phyloP scores from a whole-genome alignment of 768 basidiomycete genomes.

The Epithele typhae region DNA sequence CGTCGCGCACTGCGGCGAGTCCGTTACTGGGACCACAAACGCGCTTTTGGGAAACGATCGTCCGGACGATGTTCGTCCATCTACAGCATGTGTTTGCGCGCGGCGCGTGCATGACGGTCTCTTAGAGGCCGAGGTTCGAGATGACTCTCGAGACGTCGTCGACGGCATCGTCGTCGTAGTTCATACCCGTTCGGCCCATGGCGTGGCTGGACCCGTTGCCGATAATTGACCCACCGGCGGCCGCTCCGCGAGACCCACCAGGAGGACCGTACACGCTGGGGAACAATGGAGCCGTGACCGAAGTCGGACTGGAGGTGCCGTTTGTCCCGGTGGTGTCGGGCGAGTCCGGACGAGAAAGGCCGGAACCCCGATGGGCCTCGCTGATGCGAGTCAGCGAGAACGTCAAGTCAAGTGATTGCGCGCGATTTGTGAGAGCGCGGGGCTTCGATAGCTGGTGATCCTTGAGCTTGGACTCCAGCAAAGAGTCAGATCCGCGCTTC shows the following conservation, averaged over 20 bases:
- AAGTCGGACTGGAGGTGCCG: constrained; percentile 75
- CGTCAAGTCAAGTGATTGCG: constrained; percentile 86
- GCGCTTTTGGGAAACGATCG: constrained; percentile 10
- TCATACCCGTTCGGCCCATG: constrained; percentile 22
- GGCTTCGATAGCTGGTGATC: constrained; percentile 74
- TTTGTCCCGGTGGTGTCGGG: constrained; percentile 73
- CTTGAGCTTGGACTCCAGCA: constrained; percentile 80
- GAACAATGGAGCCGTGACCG: constrained; percentile 74
- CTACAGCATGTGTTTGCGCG: constrained; percentile 7
- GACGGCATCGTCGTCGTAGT: constrained; percentile 51
- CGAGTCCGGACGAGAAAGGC: constrained; percentile 68
- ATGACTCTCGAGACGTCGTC: constrained; percentile 77
- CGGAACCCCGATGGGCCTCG: constrained; percentile 49
- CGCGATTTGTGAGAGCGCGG: constrained; percentile 79
- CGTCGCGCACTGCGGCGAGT: constrained; percentile 1
- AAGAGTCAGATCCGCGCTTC: constrained; percentile 80
- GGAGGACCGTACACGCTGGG: constrained; percentile 76
- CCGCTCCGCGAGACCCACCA: constrained; percentile 23
- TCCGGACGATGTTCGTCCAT: constrained; percentile 5
- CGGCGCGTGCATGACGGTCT: not conserved
- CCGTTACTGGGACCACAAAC: constrained; percentile 3
- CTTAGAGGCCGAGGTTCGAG: constrained; percentile 42
- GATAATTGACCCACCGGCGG: constrained; percentile 24
- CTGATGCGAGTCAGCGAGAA: constrained; percentile 80
- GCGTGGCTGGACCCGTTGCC: constrained; percentile 19